A percentile compares a stretch with the other conserved stretches of the same genome.
phyloP scores from a whole-genome alignment of 169 alveolate species.

The Plasmodium chabaudi region DNA sequence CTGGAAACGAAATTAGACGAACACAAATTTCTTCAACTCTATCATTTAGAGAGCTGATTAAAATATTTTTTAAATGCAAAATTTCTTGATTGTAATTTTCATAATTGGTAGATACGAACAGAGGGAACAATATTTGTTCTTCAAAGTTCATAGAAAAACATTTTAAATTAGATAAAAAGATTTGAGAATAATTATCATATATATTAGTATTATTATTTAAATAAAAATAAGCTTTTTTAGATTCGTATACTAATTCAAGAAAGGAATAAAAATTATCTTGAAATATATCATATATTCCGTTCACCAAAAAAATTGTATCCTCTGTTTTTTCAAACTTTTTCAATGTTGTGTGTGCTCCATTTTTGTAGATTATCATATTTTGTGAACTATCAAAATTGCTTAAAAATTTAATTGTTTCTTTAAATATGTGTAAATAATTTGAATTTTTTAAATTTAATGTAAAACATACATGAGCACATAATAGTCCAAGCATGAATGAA shows the following conservation, averaged over 20 bases:
- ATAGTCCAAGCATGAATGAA: constrained; percentile 16
- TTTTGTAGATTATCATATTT: background rate
- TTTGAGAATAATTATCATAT: background rate
- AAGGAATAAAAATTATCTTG: constrained; percentile 3
- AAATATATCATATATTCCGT: constrained; percentile 23
- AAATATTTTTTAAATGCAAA: background rate
- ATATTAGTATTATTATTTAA: background rate
- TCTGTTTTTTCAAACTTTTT: background rate
- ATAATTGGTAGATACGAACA: constrained; percentile 14
- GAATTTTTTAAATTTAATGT: background rate
- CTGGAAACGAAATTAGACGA: constrained; percentile 15
- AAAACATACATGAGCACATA: constrained; percentile 37
- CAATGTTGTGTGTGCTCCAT: background rate
- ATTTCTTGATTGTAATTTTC: constrained; percentile 11
- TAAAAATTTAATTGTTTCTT: constrained; percentile 23
- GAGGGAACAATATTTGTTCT: constrained; percentile 31
- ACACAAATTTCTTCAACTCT: constrained; percentile 16
- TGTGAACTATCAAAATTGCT: constrained; percentile 16
- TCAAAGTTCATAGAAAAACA: constrained; percentile 42
- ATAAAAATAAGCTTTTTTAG: constrained; percentile 34
- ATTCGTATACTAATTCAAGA: constrained; percentile 22
- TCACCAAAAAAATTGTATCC: constrained; percentile 1
- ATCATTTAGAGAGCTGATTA: constrained; percentile 19
- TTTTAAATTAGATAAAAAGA: constrained; percentile 10
- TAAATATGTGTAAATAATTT: constrained; percentile 17